Base-by-base conservation (phyloP, 352 stramenopile genomes). In the Phytophthora litchii region DNA sequence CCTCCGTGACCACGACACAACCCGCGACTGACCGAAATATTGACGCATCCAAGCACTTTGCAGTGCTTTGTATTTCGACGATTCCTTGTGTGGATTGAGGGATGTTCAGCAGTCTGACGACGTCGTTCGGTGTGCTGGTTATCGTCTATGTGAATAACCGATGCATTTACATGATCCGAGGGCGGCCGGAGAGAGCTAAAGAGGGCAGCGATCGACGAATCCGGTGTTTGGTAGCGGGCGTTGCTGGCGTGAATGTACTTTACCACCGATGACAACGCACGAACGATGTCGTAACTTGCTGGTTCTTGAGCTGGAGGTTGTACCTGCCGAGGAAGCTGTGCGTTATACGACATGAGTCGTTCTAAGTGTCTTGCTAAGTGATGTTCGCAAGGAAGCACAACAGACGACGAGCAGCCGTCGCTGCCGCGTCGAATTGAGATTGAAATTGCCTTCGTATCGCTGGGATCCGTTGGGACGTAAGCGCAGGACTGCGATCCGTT, bases 1-100 rank as follows among this genome's bases (percentile, higher is more conserved):
- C 80, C 80, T 9, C 78, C 80, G 31, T 89, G 80, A 29, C 72
- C 63, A 12, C 77, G 74, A 48, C 79, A 89, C 19, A 84, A 54
- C 1, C 80, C 80, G 12, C 76, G 74, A 54, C 72, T 84, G 12
- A 84, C 74, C 3, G 73, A 79, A 40, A 84, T 83, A 55, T 84
- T 83, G 27, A 67, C 62, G 32, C 76, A 86, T 14, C 70, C 68
- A 10, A 60, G 44, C 14, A 86, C 58, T 42, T 88, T 80, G 63
- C 80, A 90, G 44, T 77, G 74, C 56, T 86, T 90, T 35, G 54
- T 67, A 23, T 17, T 64, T n/a, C 60, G 70, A 54, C 64, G 64
- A 25, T 59, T 65, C 1, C 51, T 55, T 16, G 27, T 29, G 12
- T 19, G 43, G 19, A 20, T 35, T 21, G 17, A 11, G 10, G 38